Evolutionary conservation across 768 basidiomycete genomes (phyloP).

Genomic region (Fistulinella prunicolor): DNA sequence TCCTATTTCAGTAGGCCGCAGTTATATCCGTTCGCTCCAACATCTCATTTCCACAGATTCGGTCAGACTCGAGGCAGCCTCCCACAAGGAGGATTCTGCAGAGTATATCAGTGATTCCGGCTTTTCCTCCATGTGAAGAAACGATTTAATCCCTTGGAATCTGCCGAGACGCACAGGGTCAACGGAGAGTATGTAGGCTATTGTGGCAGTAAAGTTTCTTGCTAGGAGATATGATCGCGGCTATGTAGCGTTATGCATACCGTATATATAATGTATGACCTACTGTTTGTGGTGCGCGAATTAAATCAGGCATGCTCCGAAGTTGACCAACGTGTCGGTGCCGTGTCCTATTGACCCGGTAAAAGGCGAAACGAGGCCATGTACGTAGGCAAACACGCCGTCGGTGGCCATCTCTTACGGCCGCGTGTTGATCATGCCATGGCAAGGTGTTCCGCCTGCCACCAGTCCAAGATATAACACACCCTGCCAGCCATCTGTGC

Average conservation of each 20-base stretch:
- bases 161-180: constrained; percentile 1
- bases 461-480: constrained; percentile 33
- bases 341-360: constrained; percentile 9
- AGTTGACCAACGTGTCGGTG: constrained; percentile 28
- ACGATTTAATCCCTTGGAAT: not conserved
- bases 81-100: constrained; percentile 37
- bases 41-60: constrained; percentile 37
- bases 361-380: constrained; percentile 26
- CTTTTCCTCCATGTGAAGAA: constrained; percentile 40
- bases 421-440: constrained; percentile 33
- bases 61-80: constrained; percentile 46
- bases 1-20: constrained; percentile 56
- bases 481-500: constrained; percentile 18
- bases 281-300: constrained; percentile 10
- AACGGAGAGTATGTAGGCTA: not conserved
- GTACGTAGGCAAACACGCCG: constrained; percentile 26
- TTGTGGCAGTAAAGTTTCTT: constrained; percentile 4
- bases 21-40: constrained; percentile 20
- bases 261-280: constrained; percentile 12
- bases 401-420: constrained; percentile 16
- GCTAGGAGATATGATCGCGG: constrained; percentile 11
- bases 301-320: constrained; percentile 11
- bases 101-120: constrained; percentile 50
- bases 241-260: constrained; percentile 14
- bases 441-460: constrained; percentile 24